These are phyloP conservation scores for Fomitiporia mediterranea DNA, from an alignment of 1,284 basidiomycete genomes.

Conservation along the genomic window DNA sequence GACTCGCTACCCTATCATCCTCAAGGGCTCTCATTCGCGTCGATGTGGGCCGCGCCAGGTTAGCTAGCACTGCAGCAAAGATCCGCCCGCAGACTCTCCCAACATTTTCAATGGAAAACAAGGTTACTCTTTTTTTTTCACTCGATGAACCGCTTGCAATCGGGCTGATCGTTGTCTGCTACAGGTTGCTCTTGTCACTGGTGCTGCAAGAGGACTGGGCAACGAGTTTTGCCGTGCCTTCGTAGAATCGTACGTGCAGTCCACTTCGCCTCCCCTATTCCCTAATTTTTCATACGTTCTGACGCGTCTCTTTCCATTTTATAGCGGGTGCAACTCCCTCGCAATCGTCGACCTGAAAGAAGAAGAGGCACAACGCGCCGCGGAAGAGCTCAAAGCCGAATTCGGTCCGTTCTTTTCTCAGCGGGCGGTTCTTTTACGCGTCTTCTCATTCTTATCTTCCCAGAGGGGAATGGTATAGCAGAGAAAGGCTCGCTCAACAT, in stretches of 20 bases:
- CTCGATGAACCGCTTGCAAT: background rate
- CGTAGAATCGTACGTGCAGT: conserved; percentile 65
- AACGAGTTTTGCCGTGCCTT: conserved; percentile 88
- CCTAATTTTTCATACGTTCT: background rate
- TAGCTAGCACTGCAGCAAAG: conserved; percentile 21
- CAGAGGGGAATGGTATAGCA: conserved; percentile 57
- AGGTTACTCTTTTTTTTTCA: conserved; percentile 38
- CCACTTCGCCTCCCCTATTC: background rate
- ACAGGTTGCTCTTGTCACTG: conserved; percentile 91
- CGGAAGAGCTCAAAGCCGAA: conserved; percentile 63
- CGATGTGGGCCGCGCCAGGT: background rate
- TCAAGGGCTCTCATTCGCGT: background rate
- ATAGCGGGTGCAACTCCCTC: conserved; percentile 75
- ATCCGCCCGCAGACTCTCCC: conserved; percentile 42
- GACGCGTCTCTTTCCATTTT: conserved; percentile 5
- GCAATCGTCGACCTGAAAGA: conserved; percentile 84
- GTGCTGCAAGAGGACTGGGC: conserved; percentile 87
- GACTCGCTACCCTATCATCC: background rate
- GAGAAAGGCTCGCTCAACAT: conserved; percentile 61
- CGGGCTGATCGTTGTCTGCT: background rate
- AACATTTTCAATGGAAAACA: conserved; percentile 64
- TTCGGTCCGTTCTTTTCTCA: conserved; percentile 37
- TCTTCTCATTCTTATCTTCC: conserved; percentile 5
- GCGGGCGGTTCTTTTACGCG: background rate
- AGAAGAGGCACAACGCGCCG: conserved; percentile 68